phyloP scores from a whole-genome alignment of 371 early-diverging fungal genomes.

The Mucor indicus region DNA sequence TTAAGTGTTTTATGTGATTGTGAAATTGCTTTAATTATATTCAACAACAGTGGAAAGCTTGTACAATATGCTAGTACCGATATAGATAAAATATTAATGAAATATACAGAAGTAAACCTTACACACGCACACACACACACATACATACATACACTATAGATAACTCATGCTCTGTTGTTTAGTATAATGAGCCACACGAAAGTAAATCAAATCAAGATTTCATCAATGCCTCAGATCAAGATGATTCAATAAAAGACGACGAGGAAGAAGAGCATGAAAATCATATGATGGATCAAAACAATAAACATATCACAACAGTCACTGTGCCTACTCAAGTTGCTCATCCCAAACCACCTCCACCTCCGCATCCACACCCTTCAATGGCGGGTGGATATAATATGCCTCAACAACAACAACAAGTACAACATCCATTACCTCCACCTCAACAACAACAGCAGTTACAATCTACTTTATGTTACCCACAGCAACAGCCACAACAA shows the following conservation, averaged over 20 bases:
- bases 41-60: constrained; percentile 88
- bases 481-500: constrained; percentile 5
- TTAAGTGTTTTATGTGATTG: constrained; percentile 95
- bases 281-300: constrained; percentile 8
- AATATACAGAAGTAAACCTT: constrained; percentile 83
- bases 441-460: too few relatives aligned
- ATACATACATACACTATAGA: not conserved
- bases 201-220: constrained; percentile 46
- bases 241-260: constrained; percentile 14
- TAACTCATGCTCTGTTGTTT: not conserved
- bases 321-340: not conserved
- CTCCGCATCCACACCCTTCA: not conserved
- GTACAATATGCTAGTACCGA: constrained; percentile 90
- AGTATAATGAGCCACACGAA: constrained; percentile 48
- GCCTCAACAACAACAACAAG: too few relatives aligned
- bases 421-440: too few relatives aligned
- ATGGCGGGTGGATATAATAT: too few relatives aligned
- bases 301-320: constrained; percentile 17
- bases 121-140: not conserved
- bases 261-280: constrained; percentile 9
- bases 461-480: too few relatives aligned
- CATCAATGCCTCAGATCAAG: constrained; percentile 16
- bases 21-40: constrained; percentile 94
- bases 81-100: constrained; percentile 89
- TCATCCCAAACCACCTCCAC: not conserved